Conservation (phyloP, 179 eudicot species). For the Corrigiola litoralis region DNA sequence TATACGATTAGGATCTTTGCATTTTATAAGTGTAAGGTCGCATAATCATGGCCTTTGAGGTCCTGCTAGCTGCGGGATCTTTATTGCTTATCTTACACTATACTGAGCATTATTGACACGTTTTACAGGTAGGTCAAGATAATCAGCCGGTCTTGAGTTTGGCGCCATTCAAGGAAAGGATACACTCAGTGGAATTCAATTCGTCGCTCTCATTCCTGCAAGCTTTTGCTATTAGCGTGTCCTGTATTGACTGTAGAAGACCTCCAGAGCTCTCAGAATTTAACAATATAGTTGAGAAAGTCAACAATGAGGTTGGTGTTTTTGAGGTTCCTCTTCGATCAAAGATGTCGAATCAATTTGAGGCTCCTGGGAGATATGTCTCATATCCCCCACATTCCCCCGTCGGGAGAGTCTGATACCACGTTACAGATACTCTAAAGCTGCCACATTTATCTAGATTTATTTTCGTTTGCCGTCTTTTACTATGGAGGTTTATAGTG, state of each 20-base stretch:
- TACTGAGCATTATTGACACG: background rate
- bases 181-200: slow-evolving; percentile 61
- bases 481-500: background rate
- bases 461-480: background rate
- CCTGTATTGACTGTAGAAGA: slow-evolving; percentile 48
- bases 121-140: slow-evolving; percentile 48
- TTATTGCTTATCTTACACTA: background rate
- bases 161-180: slow-evolving; percentile 50
- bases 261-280: slow-evolving; percentile 38
- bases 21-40: too few species aligned
- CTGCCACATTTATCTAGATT: background rate
- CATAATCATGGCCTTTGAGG: background rate
- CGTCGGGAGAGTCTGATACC: slow-evolving; percentile 47
- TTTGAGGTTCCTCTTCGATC: slow-evolving; percentile 15
- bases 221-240: slow-evolving; percentile 69
- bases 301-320: slow-evolving; percentile 20
- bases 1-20: too few species aligned
- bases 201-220: slow-evolving; percentile 59
- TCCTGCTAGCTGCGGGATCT: background rate
- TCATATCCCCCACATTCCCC: slow-evolving; percentile 65
- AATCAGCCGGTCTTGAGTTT: slow-evolving; percentile 44
- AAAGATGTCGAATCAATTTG: slow-evolving; percentile 28
- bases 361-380: slow-evolving; percentile 38
- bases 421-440: background rate
- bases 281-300: slow-evolving; percentile 24